phyloP scores from a whole-genome alignment of 73 alveolate genomes.

The Breviolum minutum region DNA sequence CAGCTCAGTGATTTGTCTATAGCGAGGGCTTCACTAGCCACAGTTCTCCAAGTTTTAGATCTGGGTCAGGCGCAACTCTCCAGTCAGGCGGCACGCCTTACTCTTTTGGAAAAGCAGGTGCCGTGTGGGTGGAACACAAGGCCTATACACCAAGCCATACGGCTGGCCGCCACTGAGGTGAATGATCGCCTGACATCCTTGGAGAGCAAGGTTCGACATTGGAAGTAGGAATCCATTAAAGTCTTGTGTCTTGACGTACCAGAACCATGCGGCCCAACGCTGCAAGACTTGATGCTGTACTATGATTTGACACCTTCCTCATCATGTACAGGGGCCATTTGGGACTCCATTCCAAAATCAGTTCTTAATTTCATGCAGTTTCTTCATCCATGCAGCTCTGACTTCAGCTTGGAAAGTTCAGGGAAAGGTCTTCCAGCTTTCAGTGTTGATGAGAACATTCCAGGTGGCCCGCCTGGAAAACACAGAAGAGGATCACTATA shows the following conservation, averaged over 20 bases:
- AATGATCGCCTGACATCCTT: constrained; percentile 79
- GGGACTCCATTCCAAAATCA: background rate
- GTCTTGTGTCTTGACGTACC: too few species aligned
- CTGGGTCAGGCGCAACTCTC: constrained; percentile 67
- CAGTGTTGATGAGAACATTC: background rate
- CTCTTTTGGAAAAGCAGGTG: constrained; percentile 89
- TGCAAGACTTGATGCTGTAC: too few species aligned
- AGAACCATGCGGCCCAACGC: too few species aligned
- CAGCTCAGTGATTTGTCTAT: background rate
- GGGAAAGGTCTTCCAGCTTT: too few species aligned
- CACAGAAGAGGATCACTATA: constrained; percentile 33
- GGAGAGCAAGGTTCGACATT: constrained; percentile 65
- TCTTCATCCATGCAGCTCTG: background rate
- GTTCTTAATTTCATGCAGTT: too few species aligned
- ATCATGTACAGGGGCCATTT: too few species aligned
- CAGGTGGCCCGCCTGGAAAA: constrained; percentile 44
- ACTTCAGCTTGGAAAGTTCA: background rate
- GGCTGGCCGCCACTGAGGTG: constrained; percentile 15
- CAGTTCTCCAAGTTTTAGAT: too few species aligned
- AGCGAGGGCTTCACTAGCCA: too few species aligned
- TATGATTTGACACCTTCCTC: too few species aligned
- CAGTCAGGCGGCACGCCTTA: constrained; percentile 78
- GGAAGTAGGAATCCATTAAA: too few species aligned
- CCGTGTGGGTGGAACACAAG: background rate
- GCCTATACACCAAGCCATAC: background rate